These are phyloP conservation scores for Fusarium devonianum DNA, from an alignment of 2,329 filamentous ascomycete genomes.

Conservation along the genomic window DNA sequence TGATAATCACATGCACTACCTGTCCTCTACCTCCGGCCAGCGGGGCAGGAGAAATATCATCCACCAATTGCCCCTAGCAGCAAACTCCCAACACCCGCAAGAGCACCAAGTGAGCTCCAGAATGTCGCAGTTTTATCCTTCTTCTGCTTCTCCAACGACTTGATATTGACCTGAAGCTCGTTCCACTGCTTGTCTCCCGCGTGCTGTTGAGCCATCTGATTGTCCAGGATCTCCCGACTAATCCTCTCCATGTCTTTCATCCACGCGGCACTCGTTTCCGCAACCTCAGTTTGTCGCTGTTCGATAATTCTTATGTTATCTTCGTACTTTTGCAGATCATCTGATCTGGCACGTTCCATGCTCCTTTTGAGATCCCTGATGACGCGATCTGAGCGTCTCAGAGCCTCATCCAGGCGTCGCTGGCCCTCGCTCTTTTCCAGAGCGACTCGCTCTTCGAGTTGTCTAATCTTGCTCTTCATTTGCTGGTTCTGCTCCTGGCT, in stretches of 20 bases:
- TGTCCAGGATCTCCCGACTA: background rate
- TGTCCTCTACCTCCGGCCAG: too few relatives aligned
- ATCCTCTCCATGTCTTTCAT: background rate
- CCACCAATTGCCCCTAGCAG: background rate
- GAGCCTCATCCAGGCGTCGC: background rate
- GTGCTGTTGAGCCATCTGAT: background rate
- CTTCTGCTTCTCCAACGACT: background rate
- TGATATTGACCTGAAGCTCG: background rate
- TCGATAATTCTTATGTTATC: background rate
- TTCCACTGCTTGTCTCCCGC: background rate
- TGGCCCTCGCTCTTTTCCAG: background rate
- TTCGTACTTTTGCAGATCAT: background rate
- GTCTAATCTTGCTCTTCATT: background rate
- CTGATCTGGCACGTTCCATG: background rate
- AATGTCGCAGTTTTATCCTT: background rate
- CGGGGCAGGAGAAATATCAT: too few relatives aligned
- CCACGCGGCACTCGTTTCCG: background rate
- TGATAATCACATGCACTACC: too few relatives aligned
- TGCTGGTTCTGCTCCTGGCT: background rate
- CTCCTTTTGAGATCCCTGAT: background rate
- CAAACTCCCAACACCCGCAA: background rate
- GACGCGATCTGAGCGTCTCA: background rate
- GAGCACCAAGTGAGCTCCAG: background rate
- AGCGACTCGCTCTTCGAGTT: background rate
- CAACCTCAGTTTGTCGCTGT: background rate